Conservation (phyloP, 1,284 basidiomycete species). For the Neolentinus lepideus region DNA sequence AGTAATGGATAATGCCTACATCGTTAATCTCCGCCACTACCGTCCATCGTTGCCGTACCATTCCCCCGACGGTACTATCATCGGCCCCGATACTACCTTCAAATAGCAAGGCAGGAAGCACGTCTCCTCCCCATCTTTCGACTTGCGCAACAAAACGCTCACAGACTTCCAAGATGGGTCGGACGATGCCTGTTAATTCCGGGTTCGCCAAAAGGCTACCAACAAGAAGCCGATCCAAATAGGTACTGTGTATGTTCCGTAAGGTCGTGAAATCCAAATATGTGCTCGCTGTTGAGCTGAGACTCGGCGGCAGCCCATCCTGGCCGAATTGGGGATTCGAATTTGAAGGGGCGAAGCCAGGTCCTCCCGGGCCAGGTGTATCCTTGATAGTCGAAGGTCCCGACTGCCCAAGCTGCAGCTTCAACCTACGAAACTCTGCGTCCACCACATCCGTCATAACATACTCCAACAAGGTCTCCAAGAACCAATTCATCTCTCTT, state of each 20-base stretch:
- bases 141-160: slow-evolving; percentile 79
- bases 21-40: slow-evolving; percentile 70
- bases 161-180: slow-evolving; percentile 73
- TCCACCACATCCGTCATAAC: slow-evolving; percentile 89
- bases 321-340: not conserved
- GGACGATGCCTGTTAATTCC: slow-evolving; percentile 54
- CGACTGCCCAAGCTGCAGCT: slow-evolving; percentile 35
- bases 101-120: slow-evolving; percentile 75
- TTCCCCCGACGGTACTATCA: slow-evolving; percentile 51
- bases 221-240: slow-evolving; percentile 73
- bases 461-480: slow-evolving; percentile 77
- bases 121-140: slow-evolving; percentile 89
- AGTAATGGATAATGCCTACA: slow-evolving; percentile 32
- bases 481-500: slow-evolving; percentile 85
- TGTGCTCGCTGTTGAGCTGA: slow-evolving; percentile 12
- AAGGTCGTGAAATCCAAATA: slow-evolving; percentile 81
- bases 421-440: slow-evolving; percentile 69
- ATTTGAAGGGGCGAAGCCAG: slow-evolving; percentile 10
- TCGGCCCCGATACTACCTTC: slow-evolving; percentile 62
- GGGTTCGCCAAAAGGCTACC: slow-evolving; percentile 74
- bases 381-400: slow-evolving; percentile 7
- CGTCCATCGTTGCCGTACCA: slow-evolving; percentile 63
- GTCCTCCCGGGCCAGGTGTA: slow-evolving; percentile 20
- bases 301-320: not conserved
- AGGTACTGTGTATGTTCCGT: slow-evolving; percentile 72